A percentile compares a stretch with the other conserved stretches of the same genome.
Conservation (phyloP, 305 asterid genomes). For the Lippia alba region DNA sequence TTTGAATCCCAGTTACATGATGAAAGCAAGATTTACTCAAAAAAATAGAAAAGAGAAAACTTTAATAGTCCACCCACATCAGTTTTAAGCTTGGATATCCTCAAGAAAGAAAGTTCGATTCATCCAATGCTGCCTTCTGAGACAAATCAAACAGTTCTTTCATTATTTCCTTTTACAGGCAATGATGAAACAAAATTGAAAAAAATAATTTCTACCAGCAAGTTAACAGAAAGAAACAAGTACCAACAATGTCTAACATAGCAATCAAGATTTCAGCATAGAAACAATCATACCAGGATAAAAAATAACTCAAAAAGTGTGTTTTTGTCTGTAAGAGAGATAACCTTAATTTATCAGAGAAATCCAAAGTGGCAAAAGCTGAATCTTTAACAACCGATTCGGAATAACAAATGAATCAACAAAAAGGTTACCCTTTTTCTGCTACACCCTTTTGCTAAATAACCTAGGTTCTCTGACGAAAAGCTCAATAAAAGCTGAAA, state of each 20-base stretch:
- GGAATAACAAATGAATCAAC: constrained; percentile 18
- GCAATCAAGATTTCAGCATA: constrained; percentile 7
- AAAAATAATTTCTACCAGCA: neutral
- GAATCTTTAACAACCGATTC: constrained; percentile 14
- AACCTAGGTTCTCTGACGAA: neutral
- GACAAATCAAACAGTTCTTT: neutral
- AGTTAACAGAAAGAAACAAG: neutral
- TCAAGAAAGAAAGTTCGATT: neutral
- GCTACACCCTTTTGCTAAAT: constrained; percentile 21
- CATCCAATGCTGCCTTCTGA: neutral
- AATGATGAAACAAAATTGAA: neutral
- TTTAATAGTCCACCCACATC: neutral
- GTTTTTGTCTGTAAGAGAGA: constrained; percentile 12
- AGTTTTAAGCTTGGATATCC: neutral
- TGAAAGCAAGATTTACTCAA: neutral
- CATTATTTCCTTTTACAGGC: neutral
- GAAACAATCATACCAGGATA: neutral
- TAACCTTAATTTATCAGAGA: constrained; percentile 23
- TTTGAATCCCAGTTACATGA: neutral
- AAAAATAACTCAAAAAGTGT: neutral
- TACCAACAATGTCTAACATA: constrained; percentile 3
- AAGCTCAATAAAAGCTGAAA: constrained; percentile 17
- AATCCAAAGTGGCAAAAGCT: constrained; percentile 18
- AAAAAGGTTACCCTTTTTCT: neutral
- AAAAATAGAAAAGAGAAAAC: neutral